Evolutionary conservation across 2,329 filamentous ascomycete genomes (phyloP).

Genomic region (Ophiostoma sp.): DNA sequence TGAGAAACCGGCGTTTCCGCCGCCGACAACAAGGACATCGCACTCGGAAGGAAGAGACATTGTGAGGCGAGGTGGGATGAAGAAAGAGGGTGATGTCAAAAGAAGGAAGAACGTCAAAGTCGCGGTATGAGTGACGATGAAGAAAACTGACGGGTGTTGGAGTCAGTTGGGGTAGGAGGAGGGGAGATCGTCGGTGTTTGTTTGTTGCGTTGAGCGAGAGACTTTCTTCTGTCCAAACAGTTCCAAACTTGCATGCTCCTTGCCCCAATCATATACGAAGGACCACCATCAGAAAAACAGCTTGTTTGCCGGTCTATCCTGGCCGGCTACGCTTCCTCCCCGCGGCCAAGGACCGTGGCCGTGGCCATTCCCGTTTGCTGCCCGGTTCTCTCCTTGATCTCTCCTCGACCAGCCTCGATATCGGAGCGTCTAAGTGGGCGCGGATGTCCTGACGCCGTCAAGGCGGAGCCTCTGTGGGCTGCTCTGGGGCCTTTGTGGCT

Average conservation of each 20-base stretch:
- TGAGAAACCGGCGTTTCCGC: conserved; percentile 65
- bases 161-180: background rate
- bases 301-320: background rate
- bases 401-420: background rate
- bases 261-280: background rate
- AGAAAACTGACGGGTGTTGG: background rate
- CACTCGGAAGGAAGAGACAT: conserved; percentile 30
- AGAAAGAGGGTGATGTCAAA: background rate
- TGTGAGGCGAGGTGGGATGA: background rate
- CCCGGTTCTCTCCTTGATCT: background rate
- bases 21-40: conserved; percentile 58
- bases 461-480: background rate
- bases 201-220: background rate
- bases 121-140: background rate
- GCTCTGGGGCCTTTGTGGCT: background rate
- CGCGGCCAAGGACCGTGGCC: background rate
- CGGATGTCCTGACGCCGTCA: background rate
- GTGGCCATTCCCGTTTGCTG: background rate
- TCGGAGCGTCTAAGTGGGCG: conserved; percentile 5
- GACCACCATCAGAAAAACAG: background rate
- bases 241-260: background rate
- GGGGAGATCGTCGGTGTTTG: background rate
- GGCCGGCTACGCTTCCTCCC: background rate
- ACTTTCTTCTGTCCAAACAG: background rate
- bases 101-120: background rate